Evolutionary conservation across 1,284 basidiomycete genomes (phyloP), one percentile per base, ranked within the genome.

Genomic region (Psilocybe mexicana): DNA sequence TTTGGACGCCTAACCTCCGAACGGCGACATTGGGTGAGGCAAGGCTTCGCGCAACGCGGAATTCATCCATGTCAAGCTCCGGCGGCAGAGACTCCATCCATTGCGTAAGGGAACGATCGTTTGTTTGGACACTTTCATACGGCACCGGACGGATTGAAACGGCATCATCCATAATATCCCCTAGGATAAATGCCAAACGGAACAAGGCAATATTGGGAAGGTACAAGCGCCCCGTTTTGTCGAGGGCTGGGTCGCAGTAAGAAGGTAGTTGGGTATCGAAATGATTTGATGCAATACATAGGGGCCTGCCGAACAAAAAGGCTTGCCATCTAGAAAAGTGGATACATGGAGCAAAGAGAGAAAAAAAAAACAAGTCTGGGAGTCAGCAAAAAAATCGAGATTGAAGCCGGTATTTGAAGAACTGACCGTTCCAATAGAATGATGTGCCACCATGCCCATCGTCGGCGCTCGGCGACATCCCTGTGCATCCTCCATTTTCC

Each of bases 391-490:
- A 18, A 36, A 26, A 52, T 18, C 18, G 18, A 51, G 52, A 30
- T 61, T 57, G 28, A 52, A 11, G 14, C 10, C 12, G 14, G 11
- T 24, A 5, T 14, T 14, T 33, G 51, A n/a, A 54, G n/a, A 48
- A 50, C 55, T 54, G 18, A 88, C 86, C 90, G 79, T 73, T 92
- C 90, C 35, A 90, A 77, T 54, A 90, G 75, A 47, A 92, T 72
- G 61, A 90, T 87, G 71, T 92, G 89, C 90, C 90, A 92, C 90
- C 90, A 92, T 2, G 88, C 88, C 90, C 90, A 92, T 48, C 90
- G 78, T 54, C 90, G 77, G 58, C 90, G 80, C 69, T 92, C 90
- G 38, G 88, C 86, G 4, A 85, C 72, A 57, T 84, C 85, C 57
- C 79, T 77, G 43, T 79, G 80, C 79, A 91, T 87, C 60, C 79